phyloP scores from a whole-genome alignment of 2,329 filamentous ascomycete genomes.

The Tolypocladium inflatum region DNA sequence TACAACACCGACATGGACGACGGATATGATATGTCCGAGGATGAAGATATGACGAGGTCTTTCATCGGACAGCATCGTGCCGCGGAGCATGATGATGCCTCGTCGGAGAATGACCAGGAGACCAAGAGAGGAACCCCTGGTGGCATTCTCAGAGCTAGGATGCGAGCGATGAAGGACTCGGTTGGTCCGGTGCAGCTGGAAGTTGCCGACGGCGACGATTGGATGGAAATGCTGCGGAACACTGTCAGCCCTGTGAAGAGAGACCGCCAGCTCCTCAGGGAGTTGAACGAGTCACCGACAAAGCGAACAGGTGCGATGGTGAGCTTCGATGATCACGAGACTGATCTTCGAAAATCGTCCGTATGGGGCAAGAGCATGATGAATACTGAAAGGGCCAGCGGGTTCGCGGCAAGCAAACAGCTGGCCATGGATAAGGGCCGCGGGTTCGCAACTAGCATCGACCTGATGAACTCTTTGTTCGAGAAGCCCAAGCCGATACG shows the following conservation, averaged over 20 bases:
- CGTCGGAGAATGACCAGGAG: conserved; percentile 42
- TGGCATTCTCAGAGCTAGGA: conserved; percentile 52
- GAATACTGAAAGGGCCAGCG: conserved; percentile 18
- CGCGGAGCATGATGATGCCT: conserved; percentile 59
- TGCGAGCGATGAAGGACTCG: conserved; percentile 53
- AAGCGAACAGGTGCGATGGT: conserved; percentile 16
- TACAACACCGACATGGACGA: conserved; percentile 47
- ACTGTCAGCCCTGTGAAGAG: conserved; percentile 93
- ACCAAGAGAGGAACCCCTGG: conserved; percentile 41
- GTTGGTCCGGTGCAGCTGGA: conserved; percentile 49
- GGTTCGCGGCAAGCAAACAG: conserved; percentile 19
- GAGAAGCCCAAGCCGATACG: conserved; percentile 56
- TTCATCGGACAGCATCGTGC: conserved; percentile 64
- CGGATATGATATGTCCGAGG: conserved; percentile 66
- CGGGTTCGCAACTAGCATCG: conserved; percentile 80
- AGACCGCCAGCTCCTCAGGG: conserved; percentile 64
- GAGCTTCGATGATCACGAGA: conserved; percentile 30
- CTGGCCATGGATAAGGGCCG: conserved; percentile 38
- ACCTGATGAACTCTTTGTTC: conserved; percentile 92
- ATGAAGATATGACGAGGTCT: conserved; percentile 69
- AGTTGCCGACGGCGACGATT: conserved; percentile 67
- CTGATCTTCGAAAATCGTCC: conserved; percentile 34
- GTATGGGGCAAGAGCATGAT: conserved; percentile 23
- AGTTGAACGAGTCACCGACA: conserved; percentile 44
- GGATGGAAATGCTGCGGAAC: conserved; percentile 87